Evolutionary conservation across 495 filamentous ascomycete species (phyloP).

Genomic region (Coniosporium apollinis): DNA sequence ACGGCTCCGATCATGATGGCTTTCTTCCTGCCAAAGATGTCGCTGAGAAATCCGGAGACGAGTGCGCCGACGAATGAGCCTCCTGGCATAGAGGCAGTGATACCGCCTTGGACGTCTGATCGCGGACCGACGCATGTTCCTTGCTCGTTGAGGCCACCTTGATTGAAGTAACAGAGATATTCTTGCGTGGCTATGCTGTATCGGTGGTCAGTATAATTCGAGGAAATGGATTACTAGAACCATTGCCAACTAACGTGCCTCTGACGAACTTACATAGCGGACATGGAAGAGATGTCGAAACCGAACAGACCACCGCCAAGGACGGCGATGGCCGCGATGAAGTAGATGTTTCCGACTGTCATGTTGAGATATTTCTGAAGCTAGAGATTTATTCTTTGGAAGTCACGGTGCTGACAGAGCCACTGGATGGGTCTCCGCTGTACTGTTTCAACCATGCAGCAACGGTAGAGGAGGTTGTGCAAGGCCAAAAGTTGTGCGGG

Average conservation of each 20-base stretch:
- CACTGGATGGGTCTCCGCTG: too few relatives aligned
- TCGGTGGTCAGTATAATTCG: too few relatives aligned
- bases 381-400: too few relatives aligned
- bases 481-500: too few relatives aligned
- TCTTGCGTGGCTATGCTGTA: constrained; percentile 21
- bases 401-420: too few relatives aligned
- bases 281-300: constrained; percentile 74
- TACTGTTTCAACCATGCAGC: too few relatives aligned
- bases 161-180: constrained; percentile 26
- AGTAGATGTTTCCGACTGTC: constrained; percentile 58
- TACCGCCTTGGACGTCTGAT: constrained; percentile 21
- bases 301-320: constrained; percentile 67
- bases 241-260: too few relatives aligned
- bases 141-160: constrained; percentile 7
- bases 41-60: constrained; percentile 47
- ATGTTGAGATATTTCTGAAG: too few relatives aligned
- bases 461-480: too few relatives aligned
- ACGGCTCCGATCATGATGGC: constrained; percentile 46
- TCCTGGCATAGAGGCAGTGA: constrained; percentile 46
- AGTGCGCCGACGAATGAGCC: constrained; percentile 62
- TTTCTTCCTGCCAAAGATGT: constrained; percentile 47
- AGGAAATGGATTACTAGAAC: too few relatives aligned
- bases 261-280: constrained; percentile 44
- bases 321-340: constrained; percentile 59
- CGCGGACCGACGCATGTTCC: constrained; percentile 18